These are phyloP conservation scores for Cercospora janseana DNA, from an alignment of 2,329 filamentous ascomycete genomes.

Conservation along the genomic window DNA sequence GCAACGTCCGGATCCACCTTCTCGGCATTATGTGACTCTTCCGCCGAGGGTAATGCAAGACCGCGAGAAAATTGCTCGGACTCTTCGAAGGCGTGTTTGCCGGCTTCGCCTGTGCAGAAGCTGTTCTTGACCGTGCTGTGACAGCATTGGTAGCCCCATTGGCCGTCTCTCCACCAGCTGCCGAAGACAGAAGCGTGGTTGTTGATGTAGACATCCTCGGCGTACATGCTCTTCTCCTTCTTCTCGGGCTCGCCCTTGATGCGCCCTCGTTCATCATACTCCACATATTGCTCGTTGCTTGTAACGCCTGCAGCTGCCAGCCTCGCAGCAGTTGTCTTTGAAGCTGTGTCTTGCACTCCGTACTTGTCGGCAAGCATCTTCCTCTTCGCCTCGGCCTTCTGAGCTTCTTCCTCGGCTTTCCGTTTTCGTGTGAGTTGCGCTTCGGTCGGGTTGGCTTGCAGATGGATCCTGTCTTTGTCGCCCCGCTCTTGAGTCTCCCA, in stretches of 20 bases:
- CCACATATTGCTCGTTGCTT: slow-evolving; percentile 83
- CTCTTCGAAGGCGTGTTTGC: slow-evolving; percentile 75
- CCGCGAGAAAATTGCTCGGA: slow-evolving; percentile 61
- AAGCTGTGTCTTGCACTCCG: slow-evolving; percentile 64
- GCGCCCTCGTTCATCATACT: slow-evolving; percentile 86
- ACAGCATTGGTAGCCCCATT: slow-evolving; percentile 96
- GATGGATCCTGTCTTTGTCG: slow-evolving; percentile 75
- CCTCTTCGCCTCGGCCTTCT: slow-evolving; percentile 64
- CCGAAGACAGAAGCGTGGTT: slow-evolving; percentile 95
- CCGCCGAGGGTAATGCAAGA: slow-evolving; percentile 40
- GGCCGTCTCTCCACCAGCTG: slow-evolving; percentile 94
- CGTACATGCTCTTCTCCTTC: slow-evolving; percentile 82
- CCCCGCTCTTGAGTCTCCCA: slow-evolving; percentile 91
- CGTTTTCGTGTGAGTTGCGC: slow-evolving; percentile 82
- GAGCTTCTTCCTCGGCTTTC: slow-evolving; percentile 69
- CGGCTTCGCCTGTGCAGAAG: slow-evolving; percentile 92
- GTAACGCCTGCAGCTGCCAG: slow-evolving; percentile 64
- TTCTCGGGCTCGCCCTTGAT: slow-evolving; percentile 84
- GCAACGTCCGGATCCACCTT: slow-evolving; percentile 43
- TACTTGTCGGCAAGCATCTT: slow-evolving; percentile 79
- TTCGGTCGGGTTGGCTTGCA: slow-evolving; percentile 94
- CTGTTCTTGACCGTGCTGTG: slow-evolving; percentile 93
- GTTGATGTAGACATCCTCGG: slow-evolving; percentile 81
- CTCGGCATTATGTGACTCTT: slow-evolving; percentile 27
- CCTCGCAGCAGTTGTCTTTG: slow-evolving; percentile 52